These are phyloP conservation scores for Penicillium sp. DNA, from an alignment of 2,329 filamentous ascomycete genomes.

Conservation along the genomic window DNA sequence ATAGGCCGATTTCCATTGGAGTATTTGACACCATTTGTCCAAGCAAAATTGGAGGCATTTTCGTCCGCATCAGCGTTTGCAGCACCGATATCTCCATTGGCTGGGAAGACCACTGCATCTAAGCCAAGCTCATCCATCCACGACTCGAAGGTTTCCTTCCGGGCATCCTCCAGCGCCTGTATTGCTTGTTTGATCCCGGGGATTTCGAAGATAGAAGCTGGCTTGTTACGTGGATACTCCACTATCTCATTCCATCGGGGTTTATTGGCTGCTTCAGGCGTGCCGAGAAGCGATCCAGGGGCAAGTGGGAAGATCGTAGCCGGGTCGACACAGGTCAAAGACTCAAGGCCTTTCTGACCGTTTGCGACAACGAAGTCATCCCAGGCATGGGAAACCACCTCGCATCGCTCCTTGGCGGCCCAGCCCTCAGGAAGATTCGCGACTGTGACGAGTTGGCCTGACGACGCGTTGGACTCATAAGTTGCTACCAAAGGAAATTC, in stretches of 20 bases:
- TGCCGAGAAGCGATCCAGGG: slow-evolving; percentile 28
- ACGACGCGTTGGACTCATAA: slow-evolving; percentile 41
- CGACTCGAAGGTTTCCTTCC: slow-evolving; percentile 56
- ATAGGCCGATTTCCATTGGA: slow-evolving; percentile 59
- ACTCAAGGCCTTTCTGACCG: slow-evolving; percentile 43
- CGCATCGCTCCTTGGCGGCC: slow-evolving; percentile 52
- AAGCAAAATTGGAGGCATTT: slow-evolving; percentile 41
- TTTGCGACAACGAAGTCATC: slow-evolving; percentile 55
- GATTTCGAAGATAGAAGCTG: slow-evolving; percentile 46
- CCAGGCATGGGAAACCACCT: slow-evolving; percentile 58
- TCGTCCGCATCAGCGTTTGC: slow-evolving; percentile 52
- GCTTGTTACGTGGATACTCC: slow-evolving; percentile 29
- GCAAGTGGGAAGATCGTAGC: slow-evolving; percentile 43
- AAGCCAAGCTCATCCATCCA: slow-evolving; percentile 52
- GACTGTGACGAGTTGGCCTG: slow-evolving; percentile 44
- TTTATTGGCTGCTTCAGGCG: slow-evolving; percentile 29
- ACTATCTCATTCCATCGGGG: slow-evolving; percentile 34
- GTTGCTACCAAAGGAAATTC: slow-evolving; percentile 38
- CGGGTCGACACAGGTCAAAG: slow-evolving; percentile 47
- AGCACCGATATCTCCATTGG: slow-evolving; percentile 55
- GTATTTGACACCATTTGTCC: slow-evolving; percentile 58
- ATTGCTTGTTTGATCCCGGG: slow-evolving; percentile 48
- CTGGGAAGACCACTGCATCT: slow-evolving; percentile 56
- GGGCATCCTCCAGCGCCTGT: slow-evolving; percentile 52
- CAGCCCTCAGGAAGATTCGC: slow-evolving; percentile 50